phyloP scores from a whole-genome alignment of 225 moss, liverwort and hornwort species.

The Lunularia cruciata region DNA sequence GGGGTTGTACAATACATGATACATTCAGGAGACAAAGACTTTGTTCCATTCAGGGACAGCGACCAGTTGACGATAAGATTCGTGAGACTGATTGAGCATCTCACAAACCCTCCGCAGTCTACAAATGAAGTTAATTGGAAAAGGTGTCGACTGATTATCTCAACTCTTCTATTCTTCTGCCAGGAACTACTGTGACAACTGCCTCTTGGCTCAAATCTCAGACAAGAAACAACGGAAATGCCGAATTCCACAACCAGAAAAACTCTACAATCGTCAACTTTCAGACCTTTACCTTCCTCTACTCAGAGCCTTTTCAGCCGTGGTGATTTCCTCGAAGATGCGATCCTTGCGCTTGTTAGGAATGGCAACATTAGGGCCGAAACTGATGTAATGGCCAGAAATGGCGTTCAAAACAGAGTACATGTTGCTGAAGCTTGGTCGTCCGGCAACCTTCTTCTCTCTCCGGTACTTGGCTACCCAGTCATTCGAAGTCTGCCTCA shows the following conservation, averaged over 20 bases:
- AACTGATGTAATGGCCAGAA: slow-evolving; percentile 90
- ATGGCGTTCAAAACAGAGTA: slow-evolving; percentile 94
- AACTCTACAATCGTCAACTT: background rate
- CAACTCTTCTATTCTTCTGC: background rate
- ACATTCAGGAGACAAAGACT: background rate
- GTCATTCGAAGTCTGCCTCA: slow-evolving; percentile 85
- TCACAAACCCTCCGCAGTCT: background rate
- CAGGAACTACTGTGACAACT: background rate
- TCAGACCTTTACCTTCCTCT: slow-evolving; percentile 52
- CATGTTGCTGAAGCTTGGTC: slow-evolving; percentile 93
- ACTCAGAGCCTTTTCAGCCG: slow-evolving; percentile 87
- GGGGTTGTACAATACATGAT: background rate
- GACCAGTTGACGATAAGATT: background rate
- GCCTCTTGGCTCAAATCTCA: background rate
- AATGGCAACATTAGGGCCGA: slow-evolving; percentile 83
- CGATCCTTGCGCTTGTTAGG: slow-evolving; percentile 90
- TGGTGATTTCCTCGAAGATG: slow-evolving; percentile 82
- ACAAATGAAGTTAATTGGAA: background rate
- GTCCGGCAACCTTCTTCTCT: slow-evolving; percentile 79
- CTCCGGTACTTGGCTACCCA: slow-evolving; percentile 97
- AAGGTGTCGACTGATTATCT: slow-evolving; percentile 17
- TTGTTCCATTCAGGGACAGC: background rate
- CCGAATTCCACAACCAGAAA: background rate
- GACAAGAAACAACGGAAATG: background rate
- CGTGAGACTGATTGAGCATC: background rate